Evolutionary conservation across 345 rosid genomes (phyloP).

Genomic region (Eucalyptus erythrocorys): DNA sequence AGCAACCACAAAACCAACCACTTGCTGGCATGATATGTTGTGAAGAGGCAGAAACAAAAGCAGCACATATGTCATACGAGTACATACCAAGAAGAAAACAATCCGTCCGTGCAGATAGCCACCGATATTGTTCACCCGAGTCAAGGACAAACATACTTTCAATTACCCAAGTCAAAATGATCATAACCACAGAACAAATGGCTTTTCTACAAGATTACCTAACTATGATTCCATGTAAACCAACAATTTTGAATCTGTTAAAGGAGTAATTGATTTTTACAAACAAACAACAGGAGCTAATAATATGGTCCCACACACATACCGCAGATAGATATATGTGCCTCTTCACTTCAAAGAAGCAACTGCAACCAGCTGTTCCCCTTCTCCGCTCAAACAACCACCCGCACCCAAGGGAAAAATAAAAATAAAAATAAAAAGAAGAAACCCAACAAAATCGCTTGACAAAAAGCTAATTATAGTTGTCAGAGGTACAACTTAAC

Average conservation of each 20-base stretch:
- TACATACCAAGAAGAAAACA: constrained; percentile 93
- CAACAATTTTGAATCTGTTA: background rate
- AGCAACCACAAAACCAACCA: background rate
- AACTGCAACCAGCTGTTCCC: background rate
- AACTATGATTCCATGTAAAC: background rate
- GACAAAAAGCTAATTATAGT: background rate
- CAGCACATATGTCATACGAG: background rate
- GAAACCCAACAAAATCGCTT: background rate
- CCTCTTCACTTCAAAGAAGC: background rate
- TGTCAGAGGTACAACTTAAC: background rate
- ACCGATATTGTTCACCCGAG: constrained; percentile 92
- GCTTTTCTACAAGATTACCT: background rate
- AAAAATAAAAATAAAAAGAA: background rate
- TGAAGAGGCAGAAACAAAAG: background rate
- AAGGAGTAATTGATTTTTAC: background rate
- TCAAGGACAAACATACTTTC: background rate
- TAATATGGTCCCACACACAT: background rate
- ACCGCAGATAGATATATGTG: background rate
- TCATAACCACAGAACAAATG: background rate
- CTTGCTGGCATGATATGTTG: background rate
- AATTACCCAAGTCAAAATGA: background rate
- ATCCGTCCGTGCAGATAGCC: constrained; percentile 99
- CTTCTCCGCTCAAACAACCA: background rate
- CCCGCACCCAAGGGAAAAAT: background rate
- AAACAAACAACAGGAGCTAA: background rate